A percentile compares a stretch with the other conserved stretches of the same genome.
phyloP scores from a whole-genome alignment of 1,284 basidiomycete species.

The Pyrrhoderma noxium region DNA sequence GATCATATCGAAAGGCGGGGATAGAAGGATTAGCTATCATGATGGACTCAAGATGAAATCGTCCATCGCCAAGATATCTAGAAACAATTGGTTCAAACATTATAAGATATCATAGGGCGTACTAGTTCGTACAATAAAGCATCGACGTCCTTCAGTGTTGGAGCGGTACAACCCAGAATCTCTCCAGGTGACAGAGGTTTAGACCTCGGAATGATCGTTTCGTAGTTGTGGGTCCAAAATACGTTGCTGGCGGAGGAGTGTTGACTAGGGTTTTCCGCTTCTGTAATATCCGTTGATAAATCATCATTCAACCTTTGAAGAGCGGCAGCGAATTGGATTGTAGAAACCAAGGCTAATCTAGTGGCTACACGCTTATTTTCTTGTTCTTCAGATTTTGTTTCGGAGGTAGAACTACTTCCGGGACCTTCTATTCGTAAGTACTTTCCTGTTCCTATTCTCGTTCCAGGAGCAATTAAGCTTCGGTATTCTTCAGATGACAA shows the following conservation, averaged over 20 bases:
- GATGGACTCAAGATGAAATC: conserved; percentile 97
- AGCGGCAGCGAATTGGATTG: conserved; percentile 92
- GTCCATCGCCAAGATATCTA: conserved; percentile 95
- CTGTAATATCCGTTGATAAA: conserved; percentile 32
- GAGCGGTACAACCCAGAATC: conserved; percentile 95
- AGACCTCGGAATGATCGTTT: conserved; percentile 79
- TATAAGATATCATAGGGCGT: background rate
- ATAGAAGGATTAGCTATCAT: conserved; percentile 99
- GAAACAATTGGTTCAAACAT: conserved; percentile 13
- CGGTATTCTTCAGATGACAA: conserved; percentile 45
- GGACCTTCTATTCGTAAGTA: conserved; percentile 51
- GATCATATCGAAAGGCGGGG: conserved; percentile 97
- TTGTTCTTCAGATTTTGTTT: conserved; percentile 6
- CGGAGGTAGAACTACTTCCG: background rate
- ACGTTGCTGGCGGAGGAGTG: conserved; percentile 14
- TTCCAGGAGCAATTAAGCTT: conserved; percentile 31
- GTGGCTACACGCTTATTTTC: conserved; percentile 39
- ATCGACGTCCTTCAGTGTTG: conserved; percentile 72
- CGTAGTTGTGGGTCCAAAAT: conserved; percentile 63
- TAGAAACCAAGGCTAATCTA: conserved; percentile 83
- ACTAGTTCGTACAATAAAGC: conserved; percentile 60
- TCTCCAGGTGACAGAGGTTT: conserved; percentile 96
- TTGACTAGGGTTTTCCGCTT: conserved; percentile 1
- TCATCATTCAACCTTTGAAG: conserved; percentile 82
- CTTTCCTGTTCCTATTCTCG: conserved; percentile 39